Evolutionary conservation across 495 filamentous ascomycete genomes (phyloP).

Genomic region (Aspergillus leporis): DNA sequence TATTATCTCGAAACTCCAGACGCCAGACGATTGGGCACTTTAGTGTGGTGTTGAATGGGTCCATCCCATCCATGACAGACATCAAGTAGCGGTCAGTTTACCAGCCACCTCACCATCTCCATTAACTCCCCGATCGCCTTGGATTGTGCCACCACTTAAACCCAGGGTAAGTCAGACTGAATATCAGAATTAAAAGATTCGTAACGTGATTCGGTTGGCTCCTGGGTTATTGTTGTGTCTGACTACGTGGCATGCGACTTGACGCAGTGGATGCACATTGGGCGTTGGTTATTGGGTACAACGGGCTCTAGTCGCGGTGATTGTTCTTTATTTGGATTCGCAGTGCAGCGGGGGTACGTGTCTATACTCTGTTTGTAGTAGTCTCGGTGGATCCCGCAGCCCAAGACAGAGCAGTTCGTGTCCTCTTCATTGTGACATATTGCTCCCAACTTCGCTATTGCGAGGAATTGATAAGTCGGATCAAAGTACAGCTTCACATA

Average conservation of each 20-base stretch:
- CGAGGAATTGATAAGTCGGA: not conserved
- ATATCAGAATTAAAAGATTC: not conserved
- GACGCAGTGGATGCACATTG: not conserved
- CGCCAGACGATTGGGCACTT: not conserved
- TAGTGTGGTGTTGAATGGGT: not conserved
- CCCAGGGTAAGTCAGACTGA: not conserved
- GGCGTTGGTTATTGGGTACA: not conserved
- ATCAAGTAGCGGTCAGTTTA: slow-evolving; percentile 7
- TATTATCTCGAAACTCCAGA: not conserved
- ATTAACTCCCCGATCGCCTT: not conserved
- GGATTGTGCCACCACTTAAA: not conserved
- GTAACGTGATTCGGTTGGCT: not conserved
- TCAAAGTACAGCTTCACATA: not conserved
- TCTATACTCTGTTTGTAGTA: not conserved
- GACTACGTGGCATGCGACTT: slow-evolving; percentile 5
- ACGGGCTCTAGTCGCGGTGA: not conserved
- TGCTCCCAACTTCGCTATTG: not conserved
- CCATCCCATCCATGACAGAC: not conserved
- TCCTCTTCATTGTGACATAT: not conserved
- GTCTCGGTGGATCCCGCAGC: not conserved
- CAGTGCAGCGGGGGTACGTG: not conserved
- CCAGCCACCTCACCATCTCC: slow-evolving; percentile 7
- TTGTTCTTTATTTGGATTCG: not conserved
- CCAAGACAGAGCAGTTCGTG: not conserved
- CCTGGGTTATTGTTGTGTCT: not conserved